These are phyloP conservation scores for Populus nigra DNA, from an alignment of 345 rosid genomes.

Conservation along the genomic window DNA sequence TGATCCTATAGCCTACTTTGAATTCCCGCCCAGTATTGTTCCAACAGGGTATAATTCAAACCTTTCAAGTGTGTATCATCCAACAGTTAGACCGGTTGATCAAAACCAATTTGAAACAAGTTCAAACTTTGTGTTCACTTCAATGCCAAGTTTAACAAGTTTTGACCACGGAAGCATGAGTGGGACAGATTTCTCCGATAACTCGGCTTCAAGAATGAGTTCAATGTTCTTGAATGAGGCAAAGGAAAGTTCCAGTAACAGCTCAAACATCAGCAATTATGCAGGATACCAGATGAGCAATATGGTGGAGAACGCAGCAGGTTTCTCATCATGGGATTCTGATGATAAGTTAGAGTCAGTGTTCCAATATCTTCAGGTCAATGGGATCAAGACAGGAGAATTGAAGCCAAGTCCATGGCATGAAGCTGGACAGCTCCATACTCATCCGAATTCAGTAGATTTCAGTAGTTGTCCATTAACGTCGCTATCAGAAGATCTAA, in stretches of 20 bases:
- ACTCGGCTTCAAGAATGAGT: constrained; percentile 41
- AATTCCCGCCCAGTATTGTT: constrained; percentile 30
- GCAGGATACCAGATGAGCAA: constrained; percentile 37
- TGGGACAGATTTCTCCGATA: constrained; percentile 39
- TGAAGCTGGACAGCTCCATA: constrained; percentile 26
- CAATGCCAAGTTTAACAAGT: constrained; percentile 47
- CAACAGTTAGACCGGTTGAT: constrained; percentile 10
- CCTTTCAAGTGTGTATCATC: constrained; percentile 18
- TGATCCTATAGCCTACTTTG: constrained; percentile 40
- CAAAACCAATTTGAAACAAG: constrained; percentile 33
- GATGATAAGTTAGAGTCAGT: constrained; percentile 30
- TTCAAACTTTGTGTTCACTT: constrained; percentile 32
- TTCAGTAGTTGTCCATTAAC: constrained; percentile 52
- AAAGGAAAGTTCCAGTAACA: constrained; percentile 46
- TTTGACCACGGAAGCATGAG: constrained; percentile 40
- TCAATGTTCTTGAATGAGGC: constrained; percentile 36
- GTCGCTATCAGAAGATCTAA: constrained; percentile 55
- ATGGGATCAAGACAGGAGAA: constrained; percentile 38
- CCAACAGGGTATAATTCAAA: constrained; percentile 26
- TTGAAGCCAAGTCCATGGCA: constrained; percentile 36
- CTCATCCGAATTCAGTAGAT: constrained; percentile 34
- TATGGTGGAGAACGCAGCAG: constrained; percentile 31
- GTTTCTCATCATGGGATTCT: constrained; percentile 33
- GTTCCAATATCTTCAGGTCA: constrained; percentile 43
- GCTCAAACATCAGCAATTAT: constrained; percentile 50